These are phyloP conservation scores for Leccinum imitatum DNA, from an alignment of 768 basidiomycete genomes.

Conservation along the genomic window DNA sequence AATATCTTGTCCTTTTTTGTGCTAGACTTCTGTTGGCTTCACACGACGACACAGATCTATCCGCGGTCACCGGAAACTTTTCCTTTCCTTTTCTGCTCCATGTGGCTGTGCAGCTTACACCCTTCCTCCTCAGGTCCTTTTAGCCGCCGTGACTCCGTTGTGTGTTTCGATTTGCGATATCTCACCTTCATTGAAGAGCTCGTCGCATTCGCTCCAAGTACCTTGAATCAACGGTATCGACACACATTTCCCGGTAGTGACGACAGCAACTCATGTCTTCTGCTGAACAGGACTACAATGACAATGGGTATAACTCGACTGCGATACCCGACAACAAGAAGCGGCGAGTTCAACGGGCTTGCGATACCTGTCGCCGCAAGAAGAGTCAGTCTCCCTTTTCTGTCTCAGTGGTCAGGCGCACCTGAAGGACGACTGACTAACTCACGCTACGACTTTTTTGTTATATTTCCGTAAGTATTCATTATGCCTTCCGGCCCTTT, in stretches of 20 bases:
- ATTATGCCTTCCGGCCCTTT: background rate
- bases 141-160: background rate
- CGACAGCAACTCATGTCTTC: constrained; percentile 41
- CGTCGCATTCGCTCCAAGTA: background rate
- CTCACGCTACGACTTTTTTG: background rate
- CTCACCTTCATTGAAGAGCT: background rate
- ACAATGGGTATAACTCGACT: constrained; percentile 34
- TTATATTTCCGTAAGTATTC: constrained; percentile 10
- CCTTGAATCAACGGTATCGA: background rate
- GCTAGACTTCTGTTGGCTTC: too few relatives aligned
- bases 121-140: background rate
- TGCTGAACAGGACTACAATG: constrained; percentile 61
- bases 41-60: background rate
- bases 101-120: background rate
- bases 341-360: constrained; percentile 72
- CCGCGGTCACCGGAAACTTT: background rate
- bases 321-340: constrained; percentile 52
- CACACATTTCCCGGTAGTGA: background rate
- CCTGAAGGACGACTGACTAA: background rate
- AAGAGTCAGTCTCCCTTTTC: constrained; percentile 55
- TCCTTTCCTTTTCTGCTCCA: background rate
- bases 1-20: background rate
- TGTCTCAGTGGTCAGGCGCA: background rate
- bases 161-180: background rate
- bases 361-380: constrained; percentile 81